phyloP scores from a whole-genome alignment of 768 basidiomycete genomes.

The Lactarius sanguifluus region DNA sequence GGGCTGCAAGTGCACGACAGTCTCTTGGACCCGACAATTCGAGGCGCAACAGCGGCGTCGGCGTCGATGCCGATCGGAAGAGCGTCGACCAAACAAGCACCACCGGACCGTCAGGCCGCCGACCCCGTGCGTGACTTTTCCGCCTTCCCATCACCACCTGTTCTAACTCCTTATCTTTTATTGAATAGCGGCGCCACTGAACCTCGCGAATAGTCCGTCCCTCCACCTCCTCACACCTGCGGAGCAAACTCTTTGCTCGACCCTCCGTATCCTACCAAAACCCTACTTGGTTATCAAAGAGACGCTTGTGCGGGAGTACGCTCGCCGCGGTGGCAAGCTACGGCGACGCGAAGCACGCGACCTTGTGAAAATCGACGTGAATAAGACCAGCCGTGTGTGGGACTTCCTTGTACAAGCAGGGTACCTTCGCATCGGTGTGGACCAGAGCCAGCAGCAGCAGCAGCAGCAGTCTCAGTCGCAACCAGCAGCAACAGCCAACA shows the following conservation, averaged over 20 bases:
- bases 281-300: conserved; percentile 97
- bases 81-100: conserved; percentile 51
- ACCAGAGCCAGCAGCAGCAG: conserved; percentile 35
- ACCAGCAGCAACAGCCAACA: conserved; percentile 12
- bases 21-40: conserved; percentile 54
- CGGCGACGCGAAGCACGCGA: conserved; percentile 86
- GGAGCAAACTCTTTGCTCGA: conserved; percentile 87
- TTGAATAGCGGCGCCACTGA: conserved; percentile 63
- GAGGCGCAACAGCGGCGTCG: conserved; percentile 46
- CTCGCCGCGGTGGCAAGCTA: conserved; percentile 82
- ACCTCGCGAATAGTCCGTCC: conserved; percentile 86
- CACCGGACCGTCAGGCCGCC: conserved; percentile 43
- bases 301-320: conserved; percentile 90
- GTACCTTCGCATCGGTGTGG: conserved; percentile 60
- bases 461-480: conserved; percentile 27
- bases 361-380: conserved; percentile 89
- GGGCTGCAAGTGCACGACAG: conserved; percentile 49
- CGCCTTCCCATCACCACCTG: neutral
- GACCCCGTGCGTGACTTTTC: conserved; percentile 40
- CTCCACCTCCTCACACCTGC: conserved; percentile 85
- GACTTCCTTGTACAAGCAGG: conserved; percentile 89
- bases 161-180: neutral
- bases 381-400: conserved; percentile 91
- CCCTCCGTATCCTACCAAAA: conserved; percentile 88
- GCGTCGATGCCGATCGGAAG: conserved; percentile 50